Evolutionary conservation across 495 filamentous ascomycete genomes (phyloP), one percentile per base, ranked within the genome.

Genomic region (Penicillium soppii): DNA sequence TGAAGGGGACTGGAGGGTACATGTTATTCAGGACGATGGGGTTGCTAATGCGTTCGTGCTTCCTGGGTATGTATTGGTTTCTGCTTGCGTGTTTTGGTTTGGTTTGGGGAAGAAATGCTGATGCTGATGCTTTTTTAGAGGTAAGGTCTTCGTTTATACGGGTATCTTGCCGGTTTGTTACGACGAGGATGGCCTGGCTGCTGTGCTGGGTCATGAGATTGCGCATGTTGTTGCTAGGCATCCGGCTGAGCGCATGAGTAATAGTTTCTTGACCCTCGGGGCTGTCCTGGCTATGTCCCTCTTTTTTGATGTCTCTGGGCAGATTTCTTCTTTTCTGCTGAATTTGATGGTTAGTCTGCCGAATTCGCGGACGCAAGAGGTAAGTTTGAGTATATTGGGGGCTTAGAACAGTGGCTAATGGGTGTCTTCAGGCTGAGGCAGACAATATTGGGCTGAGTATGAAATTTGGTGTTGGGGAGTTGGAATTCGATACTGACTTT

Each of bases 121-220:
- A 41, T 46, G 32, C 15, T 26, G 30, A 7, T 26, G 39, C 15
- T 33, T 40, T 17, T 27, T 15, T 48, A 83, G 82, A 7, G 92
- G 91, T 2, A 95, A 95, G 59, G 91, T 97, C 15, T 96, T 97
- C 59, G 92, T 97, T 5, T 95, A 87, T 56, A 88, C 82, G 29
- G 88, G 92, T 16, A 87, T 97, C 16, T 60, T 97, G 37, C 82
- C 82, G 2, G 73, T 96, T 13, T 88, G 87, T 39, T 47, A 72
- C 35, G 81, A 77, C 43, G 88, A 95, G 27, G 80, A 89, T 56
- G 89, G 87, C 1, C 69, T 97, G 15, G 92, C 92, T 12, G 82
- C 90, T 3, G 88, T 97, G 1, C 71, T 97, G 7, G 90, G 89
- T 5, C 92, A 97, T 65, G 92, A 97, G 72, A 95, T 97, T 51